Evolutionary conservation across 768 basidiomycete genomes (phyloP).

Genomic region (Kwoniella heveanensis): DNA sequence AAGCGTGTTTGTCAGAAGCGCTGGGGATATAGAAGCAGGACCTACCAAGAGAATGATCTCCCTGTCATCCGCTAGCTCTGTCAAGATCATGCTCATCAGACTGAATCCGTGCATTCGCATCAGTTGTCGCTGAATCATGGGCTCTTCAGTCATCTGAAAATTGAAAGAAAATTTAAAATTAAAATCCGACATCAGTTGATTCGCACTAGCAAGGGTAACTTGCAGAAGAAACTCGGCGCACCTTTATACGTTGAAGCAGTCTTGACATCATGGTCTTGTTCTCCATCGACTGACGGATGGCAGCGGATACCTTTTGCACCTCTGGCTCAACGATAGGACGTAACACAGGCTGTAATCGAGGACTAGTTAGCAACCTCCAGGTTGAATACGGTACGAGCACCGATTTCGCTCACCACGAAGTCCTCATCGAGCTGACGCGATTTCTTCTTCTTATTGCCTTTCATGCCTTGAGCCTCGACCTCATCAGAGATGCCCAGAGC

Average conservation of each 20-base stretch:
- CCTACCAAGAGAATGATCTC: constrained; percentile 72
- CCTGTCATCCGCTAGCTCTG: constrained; percentile 70
- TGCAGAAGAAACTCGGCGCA: too few species aligned
- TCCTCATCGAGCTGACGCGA: constrained; percentile 93
- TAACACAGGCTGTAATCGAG: constrained; percentile 66
- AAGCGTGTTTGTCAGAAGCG: too few species aligned
- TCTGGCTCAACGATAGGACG: constrained; percentile 76
- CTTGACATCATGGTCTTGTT: constrained; percentile 80
- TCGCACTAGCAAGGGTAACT: too few species aligned
- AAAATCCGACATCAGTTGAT: too few species aligned
- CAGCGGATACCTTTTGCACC: constrained; percentile 87
- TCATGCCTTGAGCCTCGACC: constrained; percentile 75
- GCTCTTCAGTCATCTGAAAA: constrained; percentile 90
- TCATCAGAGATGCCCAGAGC: constrained; percentile 94
- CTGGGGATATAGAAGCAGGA: neutral
- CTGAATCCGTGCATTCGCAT: constrained; percentile 92
- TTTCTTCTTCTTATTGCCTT: constrained; percentile 86
- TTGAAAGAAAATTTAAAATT: too few species aligned
- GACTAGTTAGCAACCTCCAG: too few species aligned
- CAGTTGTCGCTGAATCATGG: constrained; percentile 71
- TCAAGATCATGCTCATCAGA: constrained; percentile 83
- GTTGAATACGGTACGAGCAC: too few species aligned
- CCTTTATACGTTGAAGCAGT: constrained; percentile 81
- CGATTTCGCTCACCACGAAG: constrained; percentile 67
- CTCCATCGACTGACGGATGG: constrained; percentile 76